phyloP scores from a whole-genome alignment of 805 yeast genomes.

The Dipodascopsis tothii region DNA sequence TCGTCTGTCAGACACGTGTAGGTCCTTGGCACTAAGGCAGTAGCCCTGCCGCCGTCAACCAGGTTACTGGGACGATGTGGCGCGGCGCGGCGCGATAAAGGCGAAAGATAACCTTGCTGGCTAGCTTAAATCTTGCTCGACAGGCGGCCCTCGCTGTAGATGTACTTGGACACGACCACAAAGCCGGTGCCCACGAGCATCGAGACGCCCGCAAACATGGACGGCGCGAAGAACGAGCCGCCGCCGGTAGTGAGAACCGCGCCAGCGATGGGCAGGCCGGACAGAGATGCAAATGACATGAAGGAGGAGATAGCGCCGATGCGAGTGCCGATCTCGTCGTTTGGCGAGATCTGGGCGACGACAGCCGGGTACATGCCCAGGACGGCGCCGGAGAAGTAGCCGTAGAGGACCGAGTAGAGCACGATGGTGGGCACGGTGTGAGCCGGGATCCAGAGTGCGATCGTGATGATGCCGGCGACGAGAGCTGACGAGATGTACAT shows the following conservation, averaged over 20 bases:
- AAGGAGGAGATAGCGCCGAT: slow-evolving; percentile 57
- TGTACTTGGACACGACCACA: not conserved
- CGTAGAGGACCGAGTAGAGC: slow-evolving; percentile 25
- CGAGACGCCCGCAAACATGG: not conserved
- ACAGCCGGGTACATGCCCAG: slow-evolving; percentile 31
- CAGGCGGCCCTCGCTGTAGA: not conserved
- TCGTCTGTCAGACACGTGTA: no score
- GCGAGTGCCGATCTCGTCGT: slow-evolving; percentile 29
- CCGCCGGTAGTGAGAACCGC: slow-evolving; percentile 13
- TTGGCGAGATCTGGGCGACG: slow-evolving; percentile 27
- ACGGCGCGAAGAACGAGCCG: not conserved
- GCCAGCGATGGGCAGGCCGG: slow-evolving; percentile 31
- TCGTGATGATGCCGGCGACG: slow-evolving; percentile 29
- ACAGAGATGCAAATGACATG: slow-evolving; percentile 43
- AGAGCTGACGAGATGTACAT: slow-evolving; percentile 30
- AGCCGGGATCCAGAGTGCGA: slow-evolving; percentile 22
- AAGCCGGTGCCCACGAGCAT: not conserved
- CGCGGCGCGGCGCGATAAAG: no score
- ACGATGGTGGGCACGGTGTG: slow-evolving; percentile 5
- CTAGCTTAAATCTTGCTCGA: not conserved
- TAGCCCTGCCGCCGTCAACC: no score
- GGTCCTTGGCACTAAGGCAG: no score
- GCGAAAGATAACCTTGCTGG: no score
- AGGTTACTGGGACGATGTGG: no score
- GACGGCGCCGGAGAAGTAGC: slow-evolving; percentile 31